These are phyloP conservation scores for Psidium guajava DNA, from an alignment of 345 rosid species.

Conservation along the genomic window DNA sequence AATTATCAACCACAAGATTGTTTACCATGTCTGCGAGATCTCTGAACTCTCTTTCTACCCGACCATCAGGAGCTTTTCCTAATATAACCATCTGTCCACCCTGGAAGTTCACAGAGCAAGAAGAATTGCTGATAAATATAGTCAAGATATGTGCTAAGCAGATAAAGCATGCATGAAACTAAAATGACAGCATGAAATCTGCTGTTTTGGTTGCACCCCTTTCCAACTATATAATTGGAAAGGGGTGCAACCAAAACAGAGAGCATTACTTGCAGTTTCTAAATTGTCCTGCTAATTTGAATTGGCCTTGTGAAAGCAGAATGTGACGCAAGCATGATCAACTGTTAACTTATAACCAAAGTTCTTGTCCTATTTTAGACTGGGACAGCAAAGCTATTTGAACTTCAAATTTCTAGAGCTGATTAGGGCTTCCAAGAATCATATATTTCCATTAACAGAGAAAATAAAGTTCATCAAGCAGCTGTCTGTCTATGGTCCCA, in stretches of 20 bases:
- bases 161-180: neutral
- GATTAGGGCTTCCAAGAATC: neutral
- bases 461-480: neutral
- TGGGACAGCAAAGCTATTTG: neutral
- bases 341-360: neutral
- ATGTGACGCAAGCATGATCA: neutral
- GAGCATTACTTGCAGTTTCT: neutral
- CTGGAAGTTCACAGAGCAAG: slow-evolving; percentile 9
- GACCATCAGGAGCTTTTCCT: slow-evolving; percentile 38
- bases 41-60: slow-evolving; percentile 34
- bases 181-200: neutral
- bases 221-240: neutral
- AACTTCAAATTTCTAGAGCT: neutral
- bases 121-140: neutral
- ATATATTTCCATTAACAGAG: neutral
- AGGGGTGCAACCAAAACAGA: neutral
- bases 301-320: neutral
- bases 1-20: neutral
- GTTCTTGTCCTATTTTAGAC: neutral
- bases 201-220: no score
- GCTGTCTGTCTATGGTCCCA: neutral
- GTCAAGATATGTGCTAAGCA: neutral
- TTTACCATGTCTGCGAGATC: slow-evolving; percentile 37
- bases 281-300: neutral
- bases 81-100: slow-evolving; percentile 53